Conservation (phyloP, 495 filamentous ascomycete species). For the Aspergillus mulundensis region DNA sequence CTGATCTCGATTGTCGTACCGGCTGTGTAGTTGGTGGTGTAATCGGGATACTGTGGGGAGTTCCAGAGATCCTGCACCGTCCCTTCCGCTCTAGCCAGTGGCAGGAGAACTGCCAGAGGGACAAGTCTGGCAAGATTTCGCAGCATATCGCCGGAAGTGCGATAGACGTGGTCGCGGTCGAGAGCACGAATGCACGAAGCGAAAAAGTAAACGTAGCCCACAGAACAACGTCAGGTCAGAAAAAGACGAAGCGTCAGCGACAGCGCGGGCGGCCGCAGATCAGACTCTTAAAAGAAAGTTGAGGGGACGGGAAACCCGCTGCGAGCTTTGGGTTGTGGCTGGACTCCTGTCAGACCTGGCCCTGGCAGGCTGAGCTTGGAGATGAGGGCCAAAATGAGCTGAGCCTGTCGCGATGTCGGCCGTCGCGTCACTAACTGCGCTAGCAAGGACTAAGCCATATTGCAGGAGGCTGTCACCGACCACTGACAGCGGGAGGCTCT, state of each 20-base stretch:
- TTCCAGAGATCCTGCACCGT: constrained; percentile 11
- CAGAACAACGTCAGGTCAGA: background rate
- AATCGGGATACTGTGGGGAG: constrained; percentile 2
- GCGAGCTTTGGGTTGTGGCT: background rate
- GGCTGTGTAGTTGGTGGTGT: background rate
- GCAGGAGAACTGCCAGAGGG: background rate
- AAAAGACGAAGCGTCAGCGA: background rate
- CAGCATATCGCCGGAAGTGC: background rate
- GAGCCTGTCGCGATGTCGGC: background rate
- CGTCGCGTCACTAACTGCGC: background rate
- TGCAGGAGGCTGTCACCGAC: background rate
- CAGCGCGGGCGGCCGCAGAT: background rate
- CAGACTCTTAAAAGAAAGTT: background rate
- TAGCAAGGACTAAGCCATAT: background rate
- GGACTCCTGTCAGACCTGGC: background rate
- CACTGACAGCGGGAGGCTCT: background rate
- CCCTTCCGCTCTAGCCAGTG: background rate
- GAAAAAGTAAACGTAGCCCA: too few relatives aligned
- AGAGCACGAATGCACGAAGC: background rate
- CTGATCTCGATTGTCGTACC: background rate
- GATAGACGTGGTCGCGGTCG: background rate
- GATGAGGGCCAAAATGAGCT: background rate
- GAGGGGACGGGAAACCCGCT: background rate
- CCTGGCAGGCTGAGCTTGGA: background rate
- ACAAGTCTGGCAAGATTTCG: background rate